These are phyloP conservation scores for Puccinia hordei DNA, from an alignment of 1,284 basidiomycete genomes.

Conservation along the genomic window DNA sequence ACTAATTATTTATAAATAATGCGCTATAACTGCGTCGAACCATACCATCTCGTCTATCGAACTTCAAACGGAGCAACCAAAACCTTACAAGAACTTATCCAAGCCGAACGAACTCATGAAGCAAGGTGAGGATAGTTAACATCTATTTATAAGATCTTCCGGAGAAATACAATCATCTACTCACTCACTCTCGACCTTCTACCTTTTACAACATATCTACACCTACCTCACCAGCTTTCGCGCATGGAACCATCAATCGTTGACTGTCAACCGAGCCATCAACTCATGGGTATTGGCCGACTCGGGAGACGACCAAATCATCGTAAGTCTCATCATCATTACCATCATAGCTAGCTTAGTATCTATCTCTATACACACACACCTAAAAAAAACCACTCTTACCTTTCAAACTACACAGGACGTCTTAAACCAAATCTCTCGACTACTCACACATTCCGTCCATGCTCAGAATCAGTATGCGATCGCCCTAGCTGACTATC, in stretches of 20 bases:
- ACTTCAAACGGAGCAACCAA: background rate
- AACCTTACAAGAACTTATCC: constrained; percentile 9
- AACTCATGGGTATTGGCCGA: constrained; percentile 14
- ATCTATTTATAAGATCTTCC: background rate
- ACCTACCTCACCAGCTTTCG: background rate
- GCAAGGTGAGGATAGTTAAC: background rate
- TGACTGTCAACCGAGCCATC: constrained; percentile 2
- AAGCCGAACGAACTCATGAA: constrained; percentile 19
- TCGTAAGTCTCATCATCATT: background rate
- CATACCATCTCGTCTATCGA: background rate
- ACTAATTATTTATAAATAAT: too few species aligned
- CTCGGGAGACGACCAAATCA: background rate
- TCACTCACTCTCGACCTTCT: too few species aligned
- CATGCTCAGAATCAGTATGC: constrained; percentile 16
- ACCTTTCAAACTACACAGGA: background rate
- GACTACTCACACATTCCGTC: constrained; percentile 5
- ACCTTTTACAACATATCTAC: background rate
- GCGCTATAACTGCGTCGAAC: background rate
- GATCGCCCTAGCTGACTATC: constrained; percentile 1
- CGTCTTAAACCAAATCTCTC: background rate
- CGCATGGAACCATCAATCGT: constrained; percentile 5
- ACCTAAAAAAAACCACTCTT: too few species aligned
- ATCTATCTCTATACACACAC: background rate
- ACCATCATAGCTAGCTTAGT: background rate
- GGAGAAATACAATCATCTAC: background rate